phyloP scores from a whole-genome alignment of 768 basidiomycete genomes.

The Mycena belliarum region DNA sequence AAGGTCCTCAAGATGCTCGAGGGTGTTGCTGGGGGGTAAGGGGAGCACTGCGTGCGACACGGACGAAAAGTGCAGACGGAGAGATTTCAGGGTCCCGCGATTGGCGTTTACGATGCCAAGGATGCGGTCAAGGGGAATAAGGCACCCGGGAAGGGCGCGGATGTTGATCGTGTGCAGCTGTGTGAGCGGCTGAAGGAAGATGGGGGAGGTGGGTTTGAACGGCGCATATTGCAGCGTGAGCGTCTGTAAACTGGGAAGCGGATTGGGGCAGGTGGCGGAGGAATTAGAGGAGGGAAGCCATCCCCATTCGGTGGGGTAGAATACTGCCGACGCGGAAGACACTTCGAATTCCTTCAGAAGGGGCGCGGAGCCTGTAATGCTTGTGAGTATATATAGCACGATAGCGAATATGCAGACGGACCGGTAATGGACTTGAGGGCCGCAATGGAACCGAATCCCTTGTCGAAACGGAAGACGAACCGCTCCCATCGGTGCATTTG shows the following conservation, averaged over 20 bases:
- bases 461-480: conserved; percentile 79
- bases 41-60: conserved; percentile 67
- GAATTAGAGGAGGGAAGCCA: conserved; percentile 56
- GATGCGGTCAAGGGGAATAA: conserved; percentile 68
- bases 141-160: conserved; percentile 62
- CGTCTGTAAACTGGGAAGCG: conserved; percentile 51
- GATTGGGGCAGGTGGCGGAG: neutral
- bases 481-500: conserved; percentile 84
- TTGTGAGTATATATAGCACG: neutral
- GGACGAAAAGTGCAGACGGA: conserved; percentile 63
- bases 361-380: conserved; percentile 63
- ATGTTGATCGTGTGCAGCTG: conserved; percentile 61
- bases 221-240: conserved; percentile 72
- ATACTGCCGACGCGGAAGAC: conserved; percentile 64
- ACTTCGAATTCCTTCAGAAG: conserved; percentile 76
- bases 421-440: conserved; percentile 75
- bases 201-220: conserved; percentile 77
- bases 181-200: conserved; percentile 47
- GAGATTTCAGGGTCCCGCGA: conserved; percentile 49
- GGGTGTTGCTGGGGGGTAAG: neutral
- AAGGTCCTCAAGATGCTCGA: conserved; percentile 45
- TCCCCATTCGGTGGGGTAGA: conserved; percentile 63
- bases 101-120: conserved; percentile 65
- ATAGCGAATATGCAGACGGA: conserved; percentile 33
- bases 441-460: conserved; percentile 70